These are phyloP conservation scores for Acrodontium crateriforme DNA, from an alignment of 2,329 filamentous ascomycete species.

Conservation along the genomic window DNA sequence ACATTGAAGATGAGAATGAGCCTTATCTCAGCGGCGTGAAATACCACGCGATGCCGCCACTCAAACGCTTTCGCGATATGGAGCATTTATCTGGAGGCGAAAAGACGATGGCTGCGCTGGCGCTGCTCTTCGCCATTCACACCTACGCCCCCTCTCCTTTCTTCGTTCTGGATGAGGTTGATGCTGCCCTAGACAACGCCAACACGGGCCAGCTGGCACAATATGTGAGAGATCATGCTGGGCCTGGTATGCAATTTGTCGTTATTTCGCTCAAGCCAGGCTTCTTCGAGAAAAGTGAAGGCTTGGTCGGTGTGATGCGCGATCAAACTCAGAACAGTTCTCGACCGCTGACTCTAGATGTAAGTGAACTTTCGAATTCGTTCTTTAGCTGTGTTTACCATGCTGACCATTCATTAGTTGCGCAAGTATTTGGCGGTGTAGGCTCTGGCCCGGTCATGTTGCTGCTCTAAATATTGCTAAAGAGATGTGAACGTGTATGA, in stretches of 20 bases:
- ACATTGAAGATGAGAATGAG: constrained; percentile 91
- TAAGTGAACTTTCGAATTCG: constrained; percentile 40
- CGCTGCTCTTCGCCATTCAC: constrained; percentile 93
- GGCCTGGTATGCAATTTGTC: constrained; percentile 97
- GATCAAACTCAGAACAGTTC: constrained; percentile 91
- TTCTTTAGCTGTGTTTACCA: constrained; percentile 1
- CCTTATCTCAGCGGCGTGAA: constrained; percentile 93
- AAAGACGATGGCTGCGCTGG: constrained; percentile 95
- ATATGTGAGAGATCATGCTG: constrained; percentile 87
- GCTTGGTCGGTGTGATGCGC: constrained; percentile 84
- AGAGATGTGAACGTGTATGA: no score
- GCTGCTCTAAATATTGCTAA: no score
- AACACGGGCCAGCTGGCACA: constrained; percentile 94
- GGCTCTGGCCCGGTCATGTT: no score
- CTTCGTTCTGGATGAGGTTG: constrained; percentile 96
- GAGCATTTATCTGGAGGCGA: constrained; percentile 94
- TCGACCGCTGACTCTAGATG: constrained; percentile 83
- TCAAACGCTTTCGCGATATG: constrained; percentile 98
- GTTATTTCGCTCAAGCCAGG: constrained; percentile 94
- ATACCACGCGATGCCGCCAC: constrained; percentile 95
- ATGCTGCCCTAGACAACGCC: constrained; percentile 93
- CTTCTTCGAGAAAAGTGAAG: constrained; percentile 92
- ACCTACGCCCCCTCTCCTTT: constrained; percentile 92
- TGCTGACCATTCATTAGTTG: constrained; percentile 12
- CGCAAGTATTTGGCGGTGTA: constrained; percentile 21